These are phyloP conservation scores for Metarhizium humberi DNA, from an alignment of 2,329 filamentous ascomycete species.

Conservation along the genomic window DNA sequence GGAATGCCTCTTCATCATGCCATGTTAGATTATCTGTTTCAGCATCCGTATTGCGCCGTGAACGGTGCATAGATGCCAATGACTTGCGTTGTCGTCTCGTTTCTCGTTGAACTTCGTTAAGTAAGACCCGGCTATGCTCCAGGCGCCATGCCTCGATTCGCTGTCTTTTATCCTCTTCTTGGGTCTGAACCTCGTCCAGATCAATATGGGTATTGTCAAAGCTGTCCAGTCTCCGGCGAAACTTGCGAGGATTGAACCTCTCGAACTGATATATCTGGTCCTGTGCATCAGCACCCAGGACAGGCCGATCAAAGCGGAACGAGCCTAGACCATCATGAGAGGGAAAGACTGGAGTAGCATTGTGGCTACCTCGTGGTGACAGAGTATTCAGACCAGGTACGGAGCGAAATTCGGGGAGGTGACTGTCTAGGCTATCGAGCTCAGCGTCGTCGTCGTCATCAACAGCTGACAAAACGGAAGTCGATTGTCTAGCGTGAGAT, in stretches of 20 bases:
- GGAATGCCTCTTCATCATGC: slow-evolving; percentile 41
- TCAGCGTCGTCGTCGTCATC: slow-evolving; percentile 61
- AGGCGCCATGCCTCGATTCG: slow-evolving; percentile 88
- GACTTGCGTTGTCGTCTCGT: slow-evolving; percentile 61
- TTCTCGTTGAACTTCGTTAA: slow-evolving; percentile 85
- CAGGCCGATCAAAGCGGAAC: slow-evolving; percentile 57
- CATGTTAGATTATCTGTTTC: slow-evolving; percentile 36
- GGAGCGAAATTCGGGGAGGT: slow-evolving; percentile 78
- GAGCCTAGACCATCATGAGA: slow-evolving; percentile 86
- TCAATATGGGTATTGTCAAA: slow-evolving; percentile 41
- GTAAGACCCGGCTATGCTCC: slow-evolving; percentile 76
- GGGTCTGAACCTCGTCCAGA: slow-evolving; percentile 42
- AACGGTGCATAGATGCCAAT: slow-evolving; percentile 34
- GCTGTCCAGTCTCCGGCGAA: slow-evolving; percentile 44
- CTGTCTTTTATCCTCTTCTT: slow-evolving; percentile 65
- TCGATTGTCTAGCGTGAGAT: slow-evolving; percentile 31
- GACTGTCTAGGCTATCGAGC: slow-evolving; percentile 87
- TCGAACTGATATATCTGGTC: slow-evolving; percentile 88
- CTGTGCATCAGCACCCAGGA: slow-evolving; percentile 51
- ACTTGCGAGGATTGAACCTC: slow-evolving; percentile 64
- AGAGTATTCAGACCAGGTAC: slow-evolving; percentile 26
- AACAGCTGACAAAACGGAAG: slow-evolving; percentile 24
- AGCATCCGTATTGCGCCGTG: slow-evolving; percentile 17
- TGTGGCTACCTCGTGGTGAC: slow-evolving; percentile 21
- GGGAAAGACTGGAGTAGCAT: slow-evolving; percentile 66